Conservation (phyloP, 371 early-diverging fungal species). For the Rhizopus arrhizus region DNA sequence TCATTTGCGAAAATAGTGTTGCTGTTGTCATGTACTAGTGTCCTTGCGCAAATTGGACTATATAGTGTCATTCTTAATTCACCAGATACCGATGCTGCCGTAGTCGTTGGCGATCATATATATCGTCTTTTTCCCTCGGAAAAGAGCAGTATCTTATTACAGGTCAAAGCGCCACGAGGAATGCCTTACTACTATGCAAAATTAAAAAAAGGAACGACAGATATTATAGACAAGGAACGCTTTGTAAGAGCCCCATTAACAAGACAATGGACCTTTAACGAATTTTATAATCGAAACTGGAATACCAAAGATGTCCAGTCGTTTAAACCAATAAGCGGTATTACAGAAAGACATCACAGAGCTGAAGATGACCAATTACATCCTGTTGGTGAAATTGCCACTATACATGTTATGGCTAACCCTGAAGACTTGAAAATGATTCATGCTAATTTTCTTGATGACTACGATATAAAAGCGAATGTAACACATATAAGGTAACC, state of each 20-base stretch:
- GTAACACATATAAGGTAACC: constrained; percentile 37
- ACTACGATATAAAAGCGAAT: constrained; percentile 24
- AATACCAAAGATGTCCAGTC: constrained; percentile 6
- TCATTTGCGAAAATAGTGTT: not conserved
- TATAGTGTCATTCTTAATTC: constrained; percentile 23
- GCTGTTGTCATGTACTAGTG: not conserved
- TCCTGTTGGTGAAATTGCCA: constrained; percentile 36
- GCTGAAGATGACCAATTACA: constrained; percentile 16
- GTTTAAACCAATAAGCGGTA: constrained; percentile 8
- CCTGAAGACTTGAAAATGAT: constrained; percentile 25
- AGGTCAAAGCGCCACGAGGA: constrained; percentile 21
- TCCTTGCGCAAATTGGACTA: not conserved
- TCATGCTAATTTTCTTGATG: constrained; percentile 27
- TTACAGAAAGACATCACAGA: constrained; percentile 18
- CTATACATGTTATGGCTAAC: constrained; percentile 29
- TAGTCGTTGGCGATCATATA: constrained; percentile 9
- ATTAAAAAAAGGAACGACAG: constrained; percentile 11
- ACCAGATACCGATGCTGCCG: constrained; percentile 12
- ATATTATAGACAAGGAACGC: constrained; percentile 11
- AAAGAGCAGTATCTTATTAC: constrained; percentile 18
- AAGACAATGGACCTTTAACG: constrained; percentile 11
- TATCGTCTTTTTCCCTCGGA: constrained; percentile 9
- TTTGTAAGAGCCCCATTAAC: constrained; percentile 13
- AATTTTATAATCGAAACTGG: constrained; percentile 26
- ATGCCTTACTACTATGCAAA: constrained; percentile 20